Evolutionary conservation across 805 yeast genomes (phyloP).

Genomic region (Barnettozyma siamensis): DNA sequence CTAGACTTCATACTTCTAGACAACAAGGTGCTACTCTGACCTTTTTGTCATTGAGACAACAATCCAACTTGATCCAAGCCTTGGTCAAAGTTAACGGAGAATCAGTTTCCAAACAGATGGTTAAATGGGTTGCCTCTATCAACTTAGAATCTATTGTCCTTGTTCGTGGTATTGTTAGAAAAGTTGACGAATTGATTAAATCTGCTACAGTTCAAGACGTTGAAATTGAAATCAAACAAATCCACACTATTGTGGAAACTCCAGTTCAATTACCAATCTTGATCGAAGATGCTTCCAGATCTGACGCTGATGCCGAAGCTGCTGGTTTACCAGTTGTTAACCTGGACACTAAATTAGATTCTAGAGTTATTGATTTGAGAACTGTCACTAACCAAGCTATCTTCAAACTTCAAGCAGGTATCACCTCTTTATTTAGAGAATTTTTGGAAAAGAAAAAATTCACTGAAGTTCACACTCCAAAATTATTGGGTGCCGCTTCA

Average conservation of each 20-base stretch:
- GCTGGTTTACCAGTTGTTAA: conserved; percentile 90
- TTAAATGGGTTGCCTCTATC: conserved; percentile 87
- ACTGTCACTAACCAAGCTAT: conserved; percentile 97
- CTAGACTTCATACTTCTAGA: conserved; percentile 89
- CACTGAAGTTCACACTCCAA: conserved; percentile 94
- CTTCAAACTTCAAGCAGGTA: conserved; percentile 89
- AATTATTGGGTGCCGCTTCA: conserved; percentile 88
- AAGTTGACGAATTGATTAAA: conserved; percentile 81
- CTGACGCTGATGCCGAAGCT: conserved; percentile 91
- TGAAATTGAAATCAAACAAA: conserved; percentile 73
- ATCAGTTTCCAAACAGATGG: conserved; percentile 87
- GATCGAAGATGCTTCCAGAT: conserved; percentile 94
- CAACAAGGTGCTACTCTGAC: conserved; percentile 95
- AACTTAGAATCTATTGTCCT: conserved; percentile 87
- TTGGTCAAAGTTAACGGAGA: conserved; percentile 71
- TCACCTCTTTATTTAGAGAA: conserved; percentile 83
- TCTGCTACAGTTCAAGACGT: conserved; percentile 88
- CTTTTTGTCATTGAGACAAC: conserved; percentile 90
- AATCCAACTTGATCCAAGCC: conserved; percentile 75
- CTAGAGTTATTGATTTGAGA: conserved; percentile 94
- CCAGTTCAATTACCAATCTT: conserved; percentile 91
- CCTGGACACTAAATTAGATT: conserved; percentile 91
- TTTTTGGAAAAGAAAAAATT: conserved; percentile 63
- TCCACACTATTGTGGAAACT: conserved; percentile 76
- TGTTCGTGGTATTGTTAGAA: conserved; percentile 78